Base-by-base conservation (phyloP, 768 basidiomycete species). In the Tricholoma bakamatsutake region DNA sequence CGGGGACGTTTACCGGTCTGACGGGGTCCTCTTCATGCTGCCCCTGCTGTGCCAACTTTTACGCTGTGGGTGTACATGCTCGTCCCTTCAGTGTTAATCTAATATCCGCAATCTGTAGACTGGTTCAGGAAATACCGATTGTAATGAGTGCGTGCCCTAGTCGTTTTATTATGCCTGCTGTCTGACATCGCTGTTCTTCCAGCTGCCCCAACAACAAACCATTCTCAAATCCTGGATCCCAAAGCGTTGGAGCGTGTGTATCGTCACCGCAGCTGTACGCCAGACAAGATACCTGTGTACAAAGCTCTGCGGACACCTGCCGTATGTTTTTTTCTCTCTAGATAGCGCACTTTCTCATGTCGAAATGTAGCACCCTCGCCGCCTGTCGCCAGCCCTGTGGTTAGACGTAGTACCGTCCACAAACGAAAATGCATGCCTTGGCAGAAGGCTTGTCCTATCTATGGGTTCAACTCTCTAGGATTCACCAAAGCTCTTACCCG, bases 1-100 rank as follows among this genome's bases (percentile, higher is more conserved):
- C 63, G 9, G 69, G 67, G 8, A 58, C 57, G 11, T 68, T 68
- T 52, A 66, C 66, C 57, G 62, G 58, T 39, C 59, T 65, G n/a
- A 63, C 63, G 18, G 63, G 60, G 7, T 61, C 67, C 3, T 65
- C 65, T 10, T 53, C 58, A 7, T 67, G 67, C 53, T 70, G 69
- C 48, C 18, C 53, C 15, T 68, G 67, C 47, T 62, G 65, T 15
- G 65, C 66, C 9, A 66, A 66, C 34, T 67, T 62, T 59, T 68
- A 62, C 48, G 66, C 65, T 50, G 69, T 64, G 33, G 34, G 61
- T 60, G 12, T 21, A 9, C 17, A 53, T 9, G 37, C 15, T 34
- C 13, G 13, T 42, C 37, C 42, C 10, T 5, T 46, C 24, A 46
- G 39, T 9, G 18, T 50, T 17, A 7, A 33, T 8, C 50, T 59